Evolutionary conservation across 108 stramenopile genomes (phyloP).

Genomic region (Skeletonema menzelii): DNA sequence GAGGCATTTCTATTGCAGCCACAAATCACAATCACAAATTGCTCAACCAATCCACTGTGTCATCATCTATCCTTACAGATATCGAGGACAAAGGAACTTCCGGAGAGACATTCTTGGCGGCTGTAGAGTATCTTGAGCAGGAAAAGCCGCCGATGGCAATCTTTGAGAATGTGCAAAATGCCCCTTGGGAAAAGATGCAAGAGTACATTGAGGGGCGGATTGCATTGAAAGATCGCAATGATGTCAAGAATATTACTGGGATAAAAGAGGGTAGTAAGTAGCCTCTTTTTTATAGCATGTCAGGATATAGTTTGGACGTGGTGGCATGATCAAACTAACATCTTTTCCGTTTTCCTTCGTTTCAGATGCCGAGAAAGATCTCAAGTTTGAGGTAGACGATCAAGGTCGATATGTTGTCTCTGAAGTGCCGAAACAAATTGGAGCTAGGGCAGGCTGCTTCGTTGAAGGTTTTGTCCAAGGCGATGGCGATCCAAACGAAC

Average conservation of each 20-base stretch:
- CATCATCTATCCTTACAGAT: slow-evolving; percentile 23
- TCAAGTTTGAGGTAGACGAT: slow-evolving; percentile 31
- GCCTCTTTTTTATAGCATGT: background rate
- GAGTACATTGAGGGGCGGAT: slow-evolving; percentile 72
- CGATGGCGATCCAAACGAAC: slow-evolving; percentile 1
- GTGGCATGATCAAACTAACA: background rate
- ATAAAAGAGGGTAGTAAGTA: slow-evolving; percentile 21
- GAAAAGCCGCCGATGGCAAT: slow-evolving; percentile 55
- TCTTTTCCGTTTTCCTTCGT: background rate
- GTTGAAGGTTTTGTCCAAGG: slow-evolving; percentile 57
- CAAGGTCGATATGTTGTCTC: slow-evolving; percentile 42
- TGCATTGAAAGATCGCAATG: slow-evolving; percentile 24
- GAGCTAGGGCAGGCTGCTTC: slow-evolving; percentile 52
- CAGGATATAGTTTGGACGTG: background rate
- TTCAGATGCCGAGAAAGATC: slow-evolving; percentile 26
- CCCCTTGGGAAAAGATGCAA: slow-evolving; percentile 71
- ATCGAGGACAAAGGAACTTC: slow-evolving; percentile 75
- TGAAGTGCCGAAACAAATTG: slow-evolving; percentile 51
- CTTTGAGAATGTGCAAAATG: slow-evolving; percentile 77
- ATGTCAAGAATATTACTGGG: slow-evolving; percentile 45
- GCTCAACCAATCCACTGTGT: background rate
- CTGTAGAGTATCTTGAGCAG: slow-evolving; percentile 56
- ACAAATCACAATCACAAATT: background rate
- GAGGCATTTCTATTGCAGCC: background rate
- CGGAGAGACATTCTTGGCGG: slow-evolving; percentile 78